phyloP scores from a whole-genome alignment of 179 eudicot species.

The Spinacia oleracea region DNA sequence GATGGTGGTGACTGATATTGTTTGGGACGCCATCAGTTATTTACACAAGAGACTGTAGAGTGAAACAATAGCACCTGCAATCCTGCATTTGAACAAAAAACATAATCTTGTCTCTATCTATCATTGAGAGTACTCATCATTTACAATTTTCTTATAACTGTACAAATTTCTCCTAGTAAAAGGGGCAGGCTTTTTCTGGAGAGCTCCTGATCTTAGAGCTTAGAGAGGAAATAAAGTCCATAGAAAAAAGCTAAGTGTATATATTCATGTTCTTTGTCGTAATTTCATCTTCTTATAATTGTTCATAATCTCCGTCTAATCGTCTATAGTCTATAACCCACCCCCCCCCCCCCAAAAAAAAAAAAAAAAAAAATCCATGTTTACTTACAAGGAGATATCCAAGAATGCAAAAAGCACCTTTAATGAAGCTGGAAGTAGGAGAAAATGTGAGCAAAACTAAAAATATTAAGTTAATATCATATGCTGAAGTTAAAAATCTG shows the following conservation, averaged over 20 bases:
- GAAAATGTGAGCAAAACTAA: not conserved
- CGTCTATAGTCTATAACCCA: too few relatives aligned
- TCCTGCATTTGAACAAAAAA: not conserved
- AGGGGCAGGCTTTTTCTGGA: not conserved
- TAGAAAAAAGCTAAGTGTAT: not conserved
- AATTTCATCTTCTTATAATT: not conserved
- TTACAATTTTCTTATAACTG: not conserved
- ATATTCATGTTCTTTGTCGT: not conserved
- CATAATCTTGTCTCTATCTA: not conserved
- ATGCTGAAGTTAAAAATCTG: not conserved
- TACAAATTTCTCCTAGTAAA: not conserved
- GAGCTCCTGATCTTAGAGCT: not conserved
- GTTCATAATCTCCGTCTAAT: not conserved
- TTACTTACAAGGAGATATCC: not conserved
- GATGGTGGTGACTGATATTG: not conserved
- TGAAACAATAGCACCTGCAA: not conserved
- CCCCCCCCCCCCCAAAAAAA: too few relatives aligned
- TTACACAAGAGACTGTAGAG: not conserved
- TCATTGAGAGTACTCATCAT: not conserved
- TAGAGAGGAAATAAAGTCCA: not conserved
- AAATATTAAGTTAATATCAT: not conserved
- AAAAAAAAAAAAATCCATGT: too few relatives aligned
- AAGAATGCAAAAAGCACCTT: not conserved
- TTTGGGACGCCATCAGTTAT: not conserved
- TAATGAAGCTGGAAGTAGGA: not conserved